Base-by-base conservation (phyloP, 2,329 filamentous ascomycete species). In the Exophiala sp. region DNA sequence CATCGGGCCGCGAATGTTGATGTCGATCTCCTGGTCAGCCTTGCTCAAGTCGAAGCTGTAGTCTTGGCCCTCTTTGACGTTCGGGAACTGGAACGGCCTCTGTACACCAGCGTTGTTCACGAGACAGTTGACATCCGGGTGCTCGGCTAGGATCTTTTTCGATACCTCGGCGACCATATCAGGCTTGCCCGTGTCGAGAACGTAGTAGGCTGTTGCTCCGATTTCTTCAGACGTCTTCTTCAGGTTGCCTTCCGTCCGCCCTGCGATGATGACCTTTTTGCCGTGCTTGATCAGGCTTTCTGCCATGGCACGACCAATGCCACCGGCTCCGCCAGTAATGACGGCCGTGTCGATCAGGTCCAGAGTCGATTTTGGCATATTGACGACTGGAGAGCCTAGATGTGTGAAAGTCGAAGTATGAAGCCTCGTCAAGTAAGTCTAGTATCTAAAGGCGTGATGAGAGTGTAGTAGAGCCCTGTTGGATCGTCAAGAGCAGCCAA, bases 101-200 rank as follows among this genome's bases (percentile, higher is more conserved):
- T 84, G 80, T 0, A 83, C 77, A 1, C 80, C 80, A 0, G 80
- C 80, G 50, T 84, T 83, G 68, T 83, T 84, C 63, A 84, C 69
- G 0, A 84, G 63, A 58, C 79, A 83, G 66, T 84, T 80, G 2
- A 83, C 64, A 5, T 81, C 75, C 0, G 77, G 78, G 60, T 83
- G 76, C 5, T 81, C 74, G 2, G 55, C 58, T 2, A 71, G 75
- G 39, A 83, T 63, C 12, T 70, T 71, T 39, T 71, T 52, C 49
- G 78, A 67, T 56, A 83, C 81, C 0, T 47, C 40, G 0, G 76
- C 69, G 7, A 68, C 64, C 1, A 69, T 63, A 0, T 65, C 47
- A 0, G 73, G 71, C 3, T 76, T 67, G 47, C 79, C 75, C 0
- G 77, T 80, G 62, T 84, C 80, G 1, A 77, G 68, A 20, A 72